Conservation (phyloP, 768 basidiomycete species). For the Termitomyces bulborhizus region DNA sequence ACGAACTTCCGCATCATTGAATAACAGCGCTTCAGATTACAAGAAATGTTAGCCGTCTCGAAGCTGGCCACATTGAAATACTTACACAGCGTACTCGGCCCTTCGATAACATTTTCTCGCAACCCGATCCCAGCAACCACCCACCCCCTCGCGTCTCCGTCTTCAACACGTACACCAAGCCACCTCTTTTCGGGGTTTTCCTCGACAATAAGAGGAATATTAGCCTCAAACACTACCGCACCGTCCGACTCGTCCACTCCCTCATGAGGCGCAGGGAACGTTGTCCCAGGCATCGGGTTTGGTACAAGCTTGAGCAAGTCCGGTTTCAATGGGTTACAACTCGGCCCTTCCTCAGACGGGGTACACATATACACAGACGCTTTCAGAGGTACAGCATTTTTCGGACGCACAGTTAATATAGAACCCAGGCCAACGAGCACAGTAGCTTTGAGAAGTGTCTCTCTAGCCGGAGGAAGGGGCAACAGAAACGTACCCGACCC, state of each 20-base stretch:
- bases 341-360: constrained; percentile 10
- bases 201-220: constrained; percentile 20
- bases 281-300: constrained; percentile 40
- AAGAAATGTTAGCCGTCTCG: constrained; percentile 9
- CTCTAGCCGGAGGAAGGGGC: constrained; percentile 27
- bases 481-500: constrained; percentile 44
- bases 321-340: constrained; percentile 40
- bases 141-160: constrained; percentile 54
- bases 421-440: constrained; percentile 60
- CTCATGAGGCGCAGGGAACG: constrained; percentile 63
- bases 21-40: constrained; percentile 30
- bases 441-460: constrained; percentile 29
- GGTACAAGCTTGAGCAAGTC: constrained; percentile 56
- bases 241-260: constrained; percentile 75
- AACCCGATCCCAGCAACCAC: constrained; percentile 48
- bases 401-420: constrained; percentile 44
- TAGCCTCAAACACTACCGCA: constrained; percentile 55
- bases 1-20: constrained; percentile 26
- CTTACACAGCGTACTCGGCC: constrained; percentile 40
- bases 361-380: constrained; percentile 45
- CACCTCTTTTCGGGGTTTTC: constrained; percentile 20
- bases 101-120: constrained; percentile 22
- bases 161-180: constrained; percentile 49
- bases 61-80: constrained; percentile 9
- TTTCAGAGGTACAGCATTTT: constrained; percentile 35